Conservation (phyloP, 2,329 filamentous ascomycete species). For the Penicillium sp. region DNA sequence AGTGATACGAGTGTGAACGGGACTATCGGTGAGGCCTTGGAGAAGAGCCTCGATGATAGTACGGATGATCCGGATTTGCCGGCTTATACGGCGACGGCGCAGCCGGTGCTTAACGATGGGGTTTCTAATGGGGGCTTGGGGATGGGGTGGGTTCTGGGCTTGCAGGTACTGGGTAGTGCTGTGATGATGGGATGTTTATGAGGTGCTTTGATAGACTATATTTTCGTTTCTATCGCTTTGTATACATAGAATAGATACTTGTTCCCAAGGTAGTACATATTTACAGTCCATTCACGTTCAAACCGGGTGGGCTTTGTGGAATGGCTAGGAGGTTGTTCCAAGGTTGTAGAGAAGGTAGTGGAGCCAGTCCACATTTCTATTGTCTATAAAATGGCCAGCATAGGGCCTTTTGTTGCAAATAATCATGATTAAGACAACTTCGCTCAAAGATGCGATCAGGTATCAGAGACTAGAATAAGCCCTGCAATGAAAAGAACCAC, state of each 20-base stretch:
- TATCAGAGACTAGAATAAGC: not conserved
- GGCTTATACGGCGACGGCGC: constrained; percentile 5
- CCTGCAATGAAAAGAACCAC: not conserved
- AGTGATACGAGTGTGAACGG: not conserved
- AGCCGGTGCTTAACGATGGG: not conserved
- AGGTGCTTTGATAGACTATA: no score
- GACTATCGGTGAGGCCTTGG: constrained; percentile 1
- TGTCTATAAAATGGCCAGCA: not conserved
- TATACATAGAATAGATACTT: no score
- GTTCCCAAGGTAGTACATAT: no score
- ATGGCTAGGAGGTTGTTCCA: no score
- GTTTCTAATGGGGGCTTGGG: not conserved
- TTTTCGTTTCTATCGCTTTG: no score
- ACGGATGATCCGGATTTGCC: constrained; percentile 5
- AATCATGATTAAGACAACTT: not conserved
- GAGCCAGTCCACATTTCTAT: not conserved
- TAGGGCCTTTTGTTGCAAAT: not conserved
- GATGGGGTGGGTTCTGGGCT: not conserved
- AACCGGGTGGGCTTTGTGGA: no score
- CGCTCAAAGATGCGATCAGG: not conserved
- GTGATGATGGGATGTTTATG: no score
- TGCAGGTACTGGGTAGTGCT: not conserved
- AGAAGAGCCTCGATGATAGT: constrained; percentile 11
- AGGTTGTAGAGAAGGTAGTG: not conserved
- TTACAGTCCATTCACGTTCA: no score